Conservation (phyloP, 176 grass and related monocot species). For the bread wheat (Triticum aestivum) region DNA sequence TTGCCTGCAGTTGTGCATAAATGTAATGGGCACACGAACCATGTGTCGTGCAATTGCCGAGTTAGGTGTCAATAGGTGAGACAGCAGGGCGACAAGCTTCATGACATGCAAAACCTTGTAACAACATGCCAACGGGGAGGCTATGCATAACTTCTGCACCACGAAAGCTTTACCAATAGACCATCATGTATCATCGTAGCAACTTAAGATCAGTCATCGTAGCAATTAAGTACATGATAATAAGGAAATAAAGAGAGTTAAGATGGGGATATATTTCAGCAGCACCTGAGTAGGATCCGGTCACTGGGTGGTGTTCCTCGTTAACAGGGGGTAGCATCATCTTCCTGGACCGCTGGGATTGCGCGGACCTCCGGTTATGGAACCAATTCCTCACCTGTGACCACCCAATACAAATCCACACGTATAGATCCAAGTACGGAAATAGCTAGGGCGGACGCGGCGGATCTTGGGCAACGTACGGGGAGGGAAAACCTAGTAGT, state of each 20-base stretch:
- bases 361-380: constrained; percentile 91
- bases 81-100: not conserved
- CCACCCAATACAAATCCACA: not conserved
- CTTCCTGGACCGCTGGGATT: constrained; percentile 72
- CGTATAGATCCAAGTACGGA: not conserved
- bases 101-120: not conserved
- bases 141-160: not conserved
- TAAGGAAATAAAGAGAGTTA: not conserved
- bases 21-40: not conserved
- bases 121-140: not conserved
- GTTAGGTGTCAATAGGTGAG: not conserved
- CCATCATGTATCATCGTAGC: not conserved
- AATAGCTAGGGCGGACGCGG: not conserved
- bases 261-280: not conserved
- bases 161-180: not conserved
- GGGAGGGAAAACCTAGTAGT: not conserved
- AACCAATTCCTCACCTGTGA: constrained; percentile 99
- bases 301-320: constrained; percentile 39
- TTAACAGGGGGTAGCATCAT: constrained; percentile 37
- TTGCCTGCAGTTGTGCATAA: not conserved
- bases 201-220: not conserved
- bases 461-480: not conserved
- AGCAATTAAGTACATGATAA: not conserved
- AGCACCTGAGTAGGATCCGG: constrained; percentile 51
- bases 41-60: not conserved